Percentiles rank a stretch among this genome's conserved stretches.
These are phyloP conservation scores for Stenogyne calaminthoides DNA, from an alignment of 305 asterid species.

Conservation along the genomic window DNA sequence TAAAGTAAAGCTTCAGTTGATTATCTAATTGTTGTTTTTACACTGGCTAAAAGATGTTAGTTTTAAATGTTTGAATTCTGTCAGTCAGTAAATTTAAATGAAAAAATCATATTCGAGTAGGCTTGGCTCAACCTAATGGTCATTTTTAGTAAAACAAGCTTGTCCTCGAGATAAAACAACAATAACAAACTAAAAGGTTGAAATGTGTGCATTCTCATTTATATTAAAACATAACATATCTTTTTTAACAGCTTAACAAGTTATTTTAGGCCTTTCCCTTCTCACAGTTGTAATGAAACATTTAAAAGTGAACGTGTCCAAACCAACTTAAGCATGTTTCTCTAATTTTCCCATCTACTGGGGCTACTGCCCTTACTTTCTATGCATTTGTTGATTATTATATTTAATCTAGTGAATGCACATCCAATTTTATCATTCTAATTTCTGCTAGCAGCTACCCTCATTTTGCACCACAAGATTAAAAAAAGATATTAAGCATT, in stretches of 20 bases:
- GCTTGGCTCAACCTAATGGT: background rate
- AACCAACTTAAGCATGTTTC: background rate
- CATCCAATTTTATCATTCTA: background rate
- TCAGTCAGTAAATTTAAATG: background rate
- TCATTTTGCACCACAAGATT: background rate
- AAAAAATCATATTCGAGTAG: background rate
- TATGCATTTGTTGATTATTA: background rate
- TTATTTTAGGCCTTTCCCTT: background rate
- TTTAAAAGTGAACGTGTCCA: background rate
- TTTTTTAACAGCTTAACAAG: background rate
- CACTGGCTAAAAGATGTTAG: conserved; percentile 8
- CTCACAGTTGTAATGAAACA: background rate
- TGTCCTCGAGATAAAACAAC: background rate
- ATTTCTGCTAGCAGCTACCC: background rate
- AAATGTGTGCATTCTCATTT: background rate
- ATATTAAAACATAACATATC: background rate
- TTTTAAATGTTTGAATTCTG: background rate
- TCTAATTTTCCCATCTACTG: background rate
- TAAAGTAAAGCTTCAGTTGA: background rate
- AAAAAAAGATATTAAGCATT: background rate
- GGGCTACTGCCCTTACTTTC: background rate
- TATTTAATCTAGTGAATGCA: background rate
- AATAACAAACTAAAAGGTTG: background rate
- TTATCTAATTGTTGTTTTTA: background rate
- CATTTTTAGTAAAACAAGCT: background rate